Conservation (phyloP, 768 basidiomycete genomes). For the Suillus fuscotomentosus region DNA sequence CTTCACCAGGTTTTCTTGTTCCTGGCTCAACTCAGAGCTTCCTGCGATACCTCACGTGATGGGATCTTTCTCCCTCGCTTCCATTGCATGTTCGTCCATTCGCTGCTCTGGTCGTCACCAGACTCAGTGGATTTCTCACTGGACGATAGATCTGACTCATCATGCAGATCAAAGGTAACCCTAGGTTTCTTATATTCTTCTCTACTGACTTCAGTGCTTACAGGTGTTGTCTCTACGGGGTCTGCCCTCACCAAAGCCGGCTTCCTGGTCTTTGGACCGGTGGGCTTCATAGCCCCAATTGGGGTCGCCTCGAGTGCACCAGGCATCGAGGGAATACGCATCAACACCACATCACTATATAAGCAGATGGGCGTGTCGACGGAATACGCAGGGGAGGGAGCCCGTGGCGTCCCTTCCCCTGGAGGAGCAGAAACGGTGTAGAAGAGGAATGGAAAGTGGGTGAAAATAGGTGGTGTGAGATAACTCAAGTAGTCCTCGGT, state of each 20-base stretch:
- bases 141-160: no score
- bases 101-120: neutral
- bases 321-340: conserved; percentile 2
- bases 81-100: neutral
- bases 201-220: no score
- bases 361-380: neutral
- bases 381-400: neutral
- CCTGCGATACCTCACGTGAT: neutral
- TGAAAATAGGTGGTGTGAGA: no score
- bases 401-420: neutral
- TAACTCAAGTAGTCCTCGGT: no score
- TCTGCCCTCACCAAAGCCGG: no score
- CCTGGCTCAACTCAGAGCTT: neutral
- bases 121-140: neutral
- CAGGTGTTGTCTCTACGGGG: no score
- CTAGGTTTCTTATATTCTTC: neutral
- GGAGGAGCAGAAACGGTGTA: neutral
- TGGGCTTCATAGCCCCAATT: no score
- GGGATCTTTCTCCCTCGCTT: neutral
- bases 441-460: no score
- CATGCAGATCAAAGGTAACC: no score
- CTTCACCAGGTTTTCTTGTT: neutral
- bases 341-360: neutral
- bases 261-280: no score
- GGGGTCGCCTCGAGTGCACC: neutral